phyloP scores from a whole-genome alignment of 2,329 filamentous ascomycete genomes.

The Diaporthe ilicicola region DNA sequence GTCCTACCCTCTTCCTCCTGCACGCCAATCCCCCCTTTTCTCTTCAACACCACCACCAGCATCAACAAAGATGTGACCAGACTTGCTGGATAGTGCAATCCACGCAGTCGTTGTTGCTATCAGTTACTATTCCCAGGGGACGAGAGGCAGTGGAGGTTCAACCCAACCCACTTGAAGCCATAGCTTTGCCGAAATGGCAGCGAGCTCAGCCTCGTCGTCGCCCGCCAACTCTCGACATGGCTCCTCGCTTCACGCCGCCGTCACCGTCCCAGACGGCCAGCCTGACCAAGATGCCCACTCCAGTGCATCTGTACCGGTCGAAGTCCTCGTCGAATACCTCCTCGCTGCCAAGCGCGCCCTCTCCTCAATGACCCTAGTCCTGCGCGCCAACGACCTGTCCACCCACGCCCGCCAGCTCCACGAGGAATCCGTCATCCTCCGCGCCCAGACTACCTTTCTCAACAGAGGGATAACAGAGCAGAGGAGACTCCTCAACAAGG shows the following conservation, averaged over 20 bases:
- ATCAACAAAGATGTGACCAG: conserved; percentile 28
- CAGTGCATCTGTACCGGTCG: conserved; percentile 62
- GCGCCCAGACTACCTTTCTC: conserved; percentile 74
- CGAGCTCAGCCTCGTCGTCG: conserved; percentile 31
- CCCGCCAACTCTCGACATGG: conserved; percentile 25
- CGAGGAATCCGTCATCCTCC: conserved; percentile 80
- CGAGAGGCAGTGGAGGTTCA: conserved; percentile 14
- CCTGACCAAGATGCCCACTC: conserved; percentile 45
- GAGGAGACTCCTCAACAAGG: conserved; percentile 57
- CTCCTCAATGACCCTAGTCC: conserved; percentile 82
- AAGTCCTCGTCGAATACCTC: conserved; percentile 83
- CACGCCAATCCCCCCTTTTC: not conserved
- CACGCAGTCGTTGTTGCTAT: not conserved
- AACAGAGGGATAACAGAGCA: conserved; percentile 68
- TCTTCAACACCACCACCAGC: not conserved
- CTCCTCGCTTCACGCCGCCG: conserved; percentile 6
- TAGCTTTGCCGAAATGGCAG: not conserved
- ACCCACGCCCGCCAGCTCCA: conserved; percentile 77
- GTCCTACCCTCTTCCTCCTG: not conserved
- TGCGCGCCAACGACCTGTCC: conserved; percentile 87
- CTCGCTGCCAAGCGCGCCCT: conserved; percentile 88
- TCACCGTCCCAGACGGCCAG: not conserved
- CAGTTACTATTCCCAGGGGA: conserved; percentile 1
- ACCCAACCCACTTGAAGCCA: not conserved
- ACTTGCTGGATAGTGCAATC: conserved; percentile 26